Base-by-base conservation (phyloP, 768 basidiomycete genomes). In the Pulveroboletus sp. region DNA sequence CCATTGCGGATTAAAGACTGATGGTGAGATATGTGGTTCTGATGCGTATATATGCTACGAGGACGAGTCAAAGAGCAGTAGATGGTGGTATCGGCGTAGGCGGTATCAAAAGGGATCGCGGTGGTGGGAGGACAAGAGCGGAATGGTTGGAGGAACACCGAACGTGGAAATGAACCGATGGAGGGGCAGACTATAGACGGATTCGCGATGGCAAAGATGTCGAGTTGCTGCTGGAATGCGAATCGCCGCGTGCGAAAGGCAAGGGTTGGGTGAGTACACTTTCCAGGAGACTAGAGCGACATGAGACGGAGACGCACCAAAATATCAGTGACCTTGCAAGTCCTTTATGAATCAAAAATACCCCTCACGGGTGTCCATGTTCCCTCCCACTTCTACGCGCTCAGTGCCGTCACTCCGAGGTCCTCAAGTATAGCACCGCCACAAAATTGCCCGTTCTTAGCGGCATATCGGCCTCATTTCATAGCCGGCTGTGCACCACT, bases 1-100 rank as follows among this genome's bases (percentile, higher is more conserved):
- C 40, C 65, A 66, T 66, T 48, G 59, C 56, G 54, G 58, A 57
- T 45, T 3, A n/a, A 10, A n/a, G 47, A 34, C 27, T 1, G 32
- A 16, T 13, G 40, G 29, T 17, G 39, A 9, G 8, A 23, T 20
- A 44, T 27, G 32, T 14, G 7, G 16, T 32, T 45, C 23, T 4
- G 23, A 40, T 36, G 47, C 5, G 50, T 47, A 38, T 52, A 46
- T 50, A 52, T 45, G 39, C 39, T 40, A 25, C 8, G 12, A 36
- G 32, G 16, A 29, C 6, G 40, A 32, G 16, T 7, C 9, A 40
- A 14, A 36, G 3, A 6, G 40, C n/a, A n/a, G n/a, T n/a, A 17
- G 29, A 20, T 24, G 44, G 44, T 36, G 38, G 46, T 40, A 10
- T 47, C 32, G 31, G 37, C 9, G 31, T 38, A n/a, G 23, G 53